Evolutionary conservation across 768 basidiomycete species (phyloP), one percentile per base, ranked within the genome.

Genomic region (Phylloporus sp.): DNA sequence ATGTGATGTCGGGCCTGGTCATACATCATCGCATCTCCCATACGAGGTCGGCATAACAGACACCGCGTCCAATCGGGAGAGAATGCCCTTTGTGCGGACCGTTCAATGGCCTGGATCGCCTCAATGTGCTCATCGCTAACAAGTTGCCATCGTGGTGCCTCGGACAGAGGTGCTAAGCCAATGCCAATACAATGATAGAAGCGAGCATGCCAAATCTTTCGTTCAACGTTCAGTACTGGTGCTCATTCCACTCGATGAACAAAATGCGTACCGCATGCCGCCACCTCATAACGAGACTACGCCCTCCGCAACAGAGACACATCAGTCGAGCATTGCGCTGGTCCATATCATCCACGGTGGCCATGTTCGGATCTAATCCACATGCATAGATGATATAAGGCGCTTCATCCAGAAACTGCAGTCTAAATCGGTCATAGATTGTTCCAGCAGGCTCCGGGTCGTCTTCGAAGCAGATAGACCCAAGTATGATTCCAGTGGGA

Each of bases 361-460:
- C 57, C n/a, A 55, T 36, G 10, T 31, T 29, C 9, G 57, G 57
- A 29, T 59, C 49, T 18, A 59, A 32, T n/a, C 58, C 58, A n/a
- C 57, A 59, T 18, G 50, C 53, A 16, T 36, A 13, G 9, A 59
- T 26, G 20, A 55, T 15, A 12, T 59, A 45, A 0, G 49, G 36
- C 4, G 55, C 54, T 31, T 29, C 49, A 7, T 39, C 45, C 11
- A 57, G 1, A 11, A 41, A 47, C 22, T 4, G 22, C 13, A 57
- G 45, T 15, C 35, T 27, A 9, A 38, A 40, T 24, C 41, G 48
- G n/a, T 38, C 48, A 3, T 9, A 5, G 13, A 47, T 23, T 3
- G 48, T 40, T 9, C 42, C 38, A 12, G 47, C 13, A n/a, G 32
- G 49, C 32, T 50, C 48, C 20, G 27, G 13, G 12, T 36, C 40